Percentiles rank a stretch among this genome's conserved stretches.
These are phyloP conservation scores for Rhizopogon rudus DNA, from an alignment of 768 basidiomycete genomes.

Conservation along the genomic window DNA sequence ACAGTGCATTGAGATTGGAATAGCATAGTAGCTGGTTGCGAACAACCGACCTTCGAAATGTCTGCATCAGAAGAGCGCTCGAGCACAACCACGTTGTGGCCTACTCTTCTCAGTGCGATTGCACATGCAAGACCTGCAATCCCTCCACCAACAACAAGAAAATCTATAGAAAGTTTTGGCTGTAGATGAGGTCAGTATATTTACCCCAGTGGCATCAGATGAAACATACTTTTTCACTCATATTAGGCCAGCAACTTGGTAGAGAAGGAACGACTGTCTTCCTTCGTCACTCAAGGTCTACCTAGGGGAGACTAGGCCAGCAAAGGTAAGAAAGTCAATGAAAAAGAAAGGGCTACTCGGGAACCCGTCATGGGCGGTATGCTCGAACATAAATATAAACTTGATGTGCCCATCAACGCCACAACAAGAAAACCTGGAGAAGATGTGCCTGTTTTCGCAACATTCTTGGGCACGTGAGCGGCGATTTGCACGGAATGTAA, in stretches of 20 bases:
- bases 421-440: not conserved
- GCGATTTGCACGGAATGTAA: not conserved
- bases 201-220: not conserved
- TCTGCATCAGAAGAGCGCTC: constrained; percentile 43
- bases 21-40: not conserved
- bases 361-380: not conserved
- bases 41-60: constrained; percentile 25
- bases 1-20: not conserved
- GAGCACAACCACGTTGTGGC: constrained; percentile 56
- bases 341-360: not conserved
- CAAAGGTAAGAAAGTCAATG: not conserved
- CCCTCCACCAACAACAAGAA: constrained; percentile 46
- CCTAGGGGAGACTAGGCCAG: not conserved
- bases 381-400: not conserved
- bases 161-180: constrained; percentile 25
- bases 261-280: no score
- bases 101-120: constrained; percentile 47
- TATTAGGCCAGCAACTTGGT: not conserved
- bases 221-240: not conserved
- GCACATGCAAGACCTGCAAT: constrained; percentile 55
- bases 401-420: not conserved
- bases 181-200: not conserved
- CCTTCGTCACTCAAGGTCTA: no score
- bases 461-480: not conserved
- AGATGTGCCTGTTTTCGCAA: not conserved